A percentile compares a stretch with the other conserved stretches of the same genome.
Conservation (phyloP, 108 stramenopile genomes). For the Conticribra weissflogii region DNA sequence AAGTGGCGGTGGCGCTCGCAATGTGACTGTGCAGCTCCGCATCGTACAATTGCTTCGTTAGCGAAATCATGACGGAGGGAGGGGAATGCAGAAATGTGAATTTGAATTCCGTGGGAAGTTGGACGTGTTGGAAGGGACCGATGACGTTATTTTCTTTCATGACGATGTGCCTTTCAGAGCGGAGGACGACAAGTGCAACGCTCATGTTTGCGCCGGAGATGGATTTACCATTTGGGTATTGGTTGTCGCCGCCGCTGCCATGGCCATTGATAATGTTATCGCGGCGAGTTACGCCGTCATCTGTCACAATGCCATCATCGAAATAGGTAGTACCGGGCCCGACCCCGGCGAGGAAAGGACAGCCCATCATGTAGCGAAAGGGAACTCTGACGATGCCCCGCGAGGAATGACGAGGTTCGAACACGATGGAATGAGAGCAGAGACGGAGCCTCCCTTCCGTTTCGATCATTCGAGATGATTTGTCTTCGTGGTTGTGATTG, state of each 20-base stretch:
- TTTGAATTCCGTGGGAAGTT: constrained; percentile 51
- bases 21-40: constrained; percentile 10
- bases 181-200: constrained; percentile 45
- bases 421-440: constrained; percentile 75
- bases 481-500: constrained; percentile 4
- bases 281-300: too few species aligned
- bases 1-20: neutral
- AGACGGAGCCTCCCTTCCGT: constrained; percentile 77
- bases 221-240: too few species aligned
- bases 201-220: too few species aligned
- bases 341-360: constrained; percentile 42
- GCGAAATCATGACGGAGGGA: constrained; percentile 49
- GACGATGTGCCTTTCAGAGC: constrained; percentile 46
- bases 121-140: constrained; percentile 60
- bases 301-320: too few species aligned
- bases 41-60: constrained; percentile 58
- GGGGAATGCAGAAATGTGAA: constrained; percentile 81
- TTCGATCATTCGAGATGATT: constrained; percentile 52
- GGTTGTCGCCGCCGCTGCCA: too few species aligned
- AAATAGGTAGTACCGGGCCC: constrained; percentile 1
- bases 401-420: constrained; percentile 76
- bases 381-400: constrained; percentile 72
- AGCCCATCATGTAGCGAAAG: constrained; percentile 59
- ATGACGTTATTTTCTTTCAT: constrained; percentile 70
- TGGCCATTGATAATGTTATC: neutral